Conservation (phyloP, 2,329 filamentous ascomycete species). For the Neonectria magnoliae region DNA sequence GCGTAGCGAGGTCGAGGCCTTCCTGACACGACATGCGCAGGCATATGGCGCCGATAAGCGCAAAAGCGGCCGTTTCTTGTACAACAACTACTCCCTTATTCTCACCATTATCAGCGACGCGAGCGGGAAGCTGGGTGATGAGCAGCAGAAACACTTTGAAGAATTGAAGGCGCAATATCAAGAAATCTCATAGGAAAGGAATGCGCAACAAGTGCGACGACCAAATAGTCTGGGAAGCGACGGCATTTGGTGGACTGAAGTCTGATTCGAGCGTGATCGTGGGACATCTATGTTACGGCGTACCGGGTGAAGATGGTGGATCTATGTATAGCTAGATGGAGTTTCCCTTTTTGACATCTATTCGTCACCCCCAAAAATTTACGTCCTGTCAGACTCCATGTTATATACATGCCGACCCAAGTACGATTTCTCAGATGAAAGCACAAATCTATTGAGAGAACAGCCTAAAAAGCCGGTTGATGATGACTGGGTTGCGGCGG, state of each 20-base stretch:
- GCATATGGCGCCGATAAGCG: slow-evolving; percentile 77
- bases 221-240: background rate
- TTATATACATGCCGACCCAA: slow-evolving; percentile 1
- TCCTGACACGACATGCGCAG: slow-evolving; percentile 81
- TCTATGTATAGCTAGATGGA: slow-evolving; percentile 21
- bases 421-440: background rate
- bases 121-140: slow-evolving; percentile 75
- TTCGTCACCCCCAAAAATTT: slow-evolving; percentile 2
- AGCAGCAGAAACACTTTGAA: slow-evolving; percentile 81
- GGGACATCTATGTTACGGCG: slow-evolving; percentile 38
- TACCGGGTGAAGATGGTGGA: slow-evolving; percentile 33
- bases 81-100: slow-evolving; percentile 96
- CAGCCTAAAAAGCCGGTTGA: slow-evolving; percentile 41
- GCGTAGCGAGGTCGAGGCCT: slow-evolving; percentile 83
- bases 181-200: slow-evolving; percentile 47
- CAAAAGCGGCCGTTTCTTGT: slow-evolving; percentile 87
- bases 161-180: slow-evolving; percentile 68
- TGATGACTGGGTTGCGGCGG: slow-evolving; percentile 56
- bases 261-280: slow-evolving; percentile 29
- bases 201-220: background rate
- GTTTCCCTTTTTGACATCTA: slow-evolving; percentile 12
- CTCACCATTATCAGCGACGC: slow-evolving; percentile 88
- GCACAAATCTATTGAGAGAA: slow-evolving; percentile 35
- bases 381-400: slow-evolving; percentile 9
- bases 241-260: slow-evolving; percentile 14